Percentiles rank a stretch among this genome's conserved stretches.
Conservation (phyloP, 306 rosid species). For the Castanospermum australe region DNA sequence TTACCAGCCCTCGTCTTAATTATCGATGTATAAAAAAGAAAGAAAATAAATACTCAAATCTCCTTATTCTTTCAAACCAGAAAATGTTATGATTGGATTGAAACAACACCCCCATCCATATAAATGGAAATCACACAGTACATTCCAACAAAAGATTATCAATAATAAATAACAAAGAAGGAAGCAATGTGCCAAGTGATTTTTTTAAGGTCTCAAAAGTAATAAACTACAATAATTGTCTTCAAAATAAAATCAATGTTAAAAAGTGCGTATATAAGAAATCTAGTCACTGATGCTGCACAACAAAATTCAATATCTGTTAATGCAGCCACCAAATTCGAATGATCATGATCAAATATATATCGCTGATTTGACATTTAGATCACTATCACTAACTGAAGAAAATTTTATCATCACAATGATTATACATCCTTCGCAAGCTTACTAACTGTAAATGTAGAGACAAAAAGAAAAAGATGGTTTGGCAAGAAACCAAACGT, state of each 20-base stretch:
- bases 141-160: not conserved
- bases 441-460: not conserved
- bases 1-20: not conserved
- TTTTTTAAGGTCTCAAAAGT: not conserved
- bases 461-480: not conserved
- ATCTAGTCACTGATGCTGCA: not conserved
- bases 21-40: not conserved
- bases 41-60: not conserved
- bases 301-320: not conserved
- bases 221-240: not conserved
- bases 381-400: not conserved
- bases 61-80: not conserved
- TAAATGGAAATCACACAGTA: not conserved
- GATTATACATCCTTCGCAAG: not conserved
- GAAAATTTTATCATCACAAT: not conserved
- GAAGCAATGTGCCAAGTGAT: not conserved
- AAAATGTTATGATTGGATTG: not conserved
- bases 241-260: not conserved
- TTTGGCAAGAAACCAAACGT: not conserved
- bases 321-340: not conserved
- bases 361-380: not conserved
- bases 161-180: not conserved
- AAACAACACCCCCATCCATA: not conserved
- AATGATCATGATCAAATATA: not conserved
- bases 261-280: not conserved